Base-by-base conservation (phyloP, 116 monocot genomes). In the Trichopus zeylanicus region DNA sequence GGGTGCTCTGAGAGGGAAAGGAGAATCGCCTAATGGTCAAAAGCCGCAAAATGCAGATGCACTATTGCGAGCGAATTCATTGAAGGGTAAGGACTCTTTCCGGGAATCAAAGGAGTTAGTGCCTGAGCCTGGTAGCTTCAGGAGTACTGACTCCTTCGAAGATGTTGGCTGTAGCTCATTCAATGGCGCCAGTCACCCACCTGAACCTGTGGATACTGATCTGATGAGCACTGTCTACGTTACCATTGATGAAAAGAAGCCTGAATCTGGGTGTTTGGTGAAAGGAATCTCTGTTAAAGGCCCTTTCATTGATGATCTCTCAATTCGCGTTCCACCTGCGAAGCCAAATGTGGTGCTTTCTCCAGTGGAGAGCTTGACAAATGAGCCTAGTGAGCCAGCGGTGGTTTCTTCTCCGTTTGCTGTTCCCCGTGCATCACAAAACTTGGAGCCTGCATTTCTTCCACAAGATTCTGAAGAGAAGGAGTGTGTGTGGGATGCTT, bases 401-500 rank as follows among this genome's bases (percentile, higher is more conserved):
- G 32, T 32, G 18, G 29, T 60, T 9, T 67, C 72, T 33, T 71
- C 74, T 52, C 72, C 75, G 12, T 72, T 75, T 26, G 65, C 80
- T 23, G 5, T 66, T 27, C 59, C 48, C 1, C 57, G 70, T 12
- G 33, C 68, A 31, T 77, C 86, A 7, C 70, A 76, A 31, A 46
- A 69, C 35, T 55, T 57, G 25, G 76, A 78, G 27, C 65, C 23
- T 49, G 54, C 62, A 10, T 61, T 22, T 54, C 35, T 72, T 23
- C 75, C 67, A n/a, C 74, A 66, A 30, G 73, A 89, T 53, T 55
- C 75, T 0, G 81, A 81, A 8, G 93, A 88, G 56, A 87, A 78
- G 66, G 83, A 89, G 52, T 82, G 82, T 42, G 75, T 89, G 7
- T 89, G 93, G 93, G 89, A 94, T 76, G 80, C 88, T 53, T 94